These are phyloP conservation scores for Blastobotrys elegans DNA, from an alignment of 1,139 yeast species.

Conservation along the genomic window DNA sequence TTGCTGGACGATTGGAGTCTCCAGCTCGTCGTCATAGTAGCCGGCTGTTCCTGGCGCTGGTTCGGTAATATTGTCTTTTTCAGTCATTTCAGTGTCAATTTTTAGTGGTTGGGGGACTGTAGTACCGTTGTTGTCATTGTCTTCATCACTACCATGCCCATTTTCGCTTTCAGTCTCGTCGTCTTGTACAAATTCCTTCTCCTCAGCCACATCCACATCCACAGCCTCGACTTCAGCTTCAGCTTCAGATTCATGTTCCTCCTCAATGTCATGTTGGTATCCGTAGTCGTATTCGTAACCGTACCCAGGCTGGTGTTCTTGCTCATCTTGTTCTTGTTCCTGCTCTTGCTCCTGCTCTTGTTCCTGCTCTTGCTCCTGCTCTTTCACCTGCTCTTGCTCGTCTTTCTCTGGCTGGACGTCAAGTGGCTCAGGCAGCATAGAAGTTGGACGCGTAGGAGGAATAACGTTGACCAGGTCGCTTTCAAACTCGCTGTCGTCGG, in stretches of 20 bases:
- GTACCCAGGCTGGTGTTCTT: background rate
- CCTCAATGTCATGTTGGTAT: too few relatives aligned
- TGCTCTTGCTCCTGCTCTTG: background rate
- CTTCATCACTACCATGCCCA: too few relatives aligned
- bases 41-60: background rate
- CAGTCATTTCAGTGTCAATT: background rate
- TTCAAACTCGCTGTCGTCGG: conserved; percentile 2
- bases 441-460: conserved; percentile 10
- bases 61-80: background rate
- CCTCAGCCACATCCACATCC: background rate
- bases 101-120: background rate
- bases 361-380: background rate
- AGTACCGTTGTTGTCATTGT: background rate
- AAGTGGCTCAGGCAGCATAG: conserved; percentile 3
- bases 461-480: conserved; percentile 8
- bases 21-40: conserved; percentile 25
- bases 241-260: background rate
- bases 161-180: background rate
- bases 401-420: background rate
- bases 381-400: background rate
- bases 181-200: background rate
- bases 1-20: conserved; percentile 12
- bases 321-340: background rate
- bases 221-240: background rate
- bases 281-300: too few relatives aligned